Conservation (phyloP, 192 early-diverging fungal species). For the Gigaspora rosea region DNA sequence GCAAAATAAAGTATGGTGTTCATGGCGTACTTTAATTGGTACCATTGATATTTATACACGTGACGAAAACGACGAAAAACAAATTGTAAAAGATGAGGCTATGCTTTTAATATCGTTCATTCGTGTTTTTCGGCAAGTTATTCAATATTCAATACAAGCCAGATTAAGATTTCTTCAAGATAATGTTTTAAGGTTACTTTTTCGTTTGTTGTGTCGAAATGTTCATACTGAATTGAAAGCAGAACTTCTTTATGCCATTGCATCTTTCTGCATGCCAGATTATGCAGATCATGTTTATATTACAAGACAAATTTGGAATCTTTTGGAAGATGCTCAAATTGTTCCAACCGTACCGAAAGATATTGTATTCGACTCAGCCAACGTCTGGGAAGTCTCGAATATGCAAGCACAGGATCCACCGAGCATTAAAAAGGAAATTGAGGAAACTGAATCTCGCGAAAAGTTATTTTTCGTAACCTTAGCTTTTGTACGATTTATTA, state of each 20-base stretch:
- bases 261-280: slow-evolving; percentile 75
- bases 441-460: slow-evolving; percentile 75
- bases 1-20: slow-evolving; percentile 56
- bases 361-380: background rate
- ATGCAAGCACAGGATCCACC: slow-evolving; percentile 6
- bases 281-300: slow-evolving; percentile 52
- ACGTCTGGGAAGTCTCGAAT: slow-evolving; percentile 29
- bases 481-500: slow-evolving; percentile 77
- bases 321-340: slow-evolving; percentile 66
- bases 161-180: slow-evolving; percentile 70
- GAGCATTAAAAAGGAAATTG: slow-evolving; percentile 76
- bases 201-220: slow-evolving; percentile 77
- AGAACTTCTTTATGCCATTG: slow-evolving; percentile 71
- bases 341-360: slow-evolving; percentile 33
- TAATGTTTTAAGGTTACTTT: slow-evolving; percentile 69
- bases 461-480: slow-evolving; percentile 87
- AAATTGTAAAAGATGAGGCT: slow-evolving; percentile 75
- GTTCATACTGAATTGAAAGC: slow-evolving; percentile 83
- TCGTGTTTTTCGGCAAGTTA: slow-evolving; percentile 73
- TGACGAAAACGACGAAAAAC: slow-evolving; percentile 50
- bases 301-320: slow-evolving; percentile 73
- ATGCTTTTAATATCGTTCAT: slow-evolving; percentile 74
- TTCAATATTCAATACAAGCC: slow-evolving; percentile 72
- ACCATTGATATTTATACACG: slow-evolving; percentile 70
- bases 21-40: slow-evolving; percentile 79